phyloP scores from a whole-genome alignment of 768 basidiomycete species.

The Pleurotus ostreatus region DNA sequence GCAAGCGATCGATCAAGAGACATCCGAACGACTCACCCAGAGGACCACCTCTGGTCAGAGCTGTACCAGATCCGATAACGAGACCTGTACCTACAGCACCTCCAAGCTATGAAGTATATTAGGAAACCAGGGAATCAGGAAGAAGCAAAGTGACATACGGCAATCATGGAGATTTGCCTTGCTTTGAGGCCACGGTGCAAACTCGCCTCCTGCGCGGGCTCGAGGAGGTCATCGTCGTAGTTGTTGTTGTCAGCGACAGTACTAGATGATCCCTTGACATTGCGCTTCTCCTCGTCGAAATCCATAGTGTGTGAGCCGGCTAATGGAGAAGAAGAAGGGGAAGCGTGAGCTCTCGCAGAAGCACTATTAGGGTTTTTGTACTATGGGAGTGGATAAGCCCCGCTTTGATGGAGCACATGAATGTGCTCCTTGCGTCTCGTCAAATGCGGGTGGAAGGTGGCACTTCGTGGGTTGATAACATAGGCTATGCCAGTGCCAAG shows the following conservation, averaged over 20 bases:
- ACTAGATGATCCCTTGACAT: constrained; percentile 15
- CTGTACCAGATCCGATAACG: constrained; percentile 58
- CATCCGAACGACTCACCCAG: constrained; percentile 28
- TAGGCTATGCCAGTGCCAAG: not conserved
- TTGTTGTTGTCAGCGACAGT: constrained; percentile 16
- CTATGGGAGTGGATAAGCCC: not conserved
- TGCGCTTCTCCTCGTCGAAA: constrained; percentile 23
- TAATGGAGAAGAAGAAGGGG: constrained; percentile 4
- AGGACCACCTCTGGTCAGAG: constrained; percentile 51
- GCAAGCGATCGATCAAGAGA: not conserved
- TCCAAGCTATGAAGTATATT: constrained; percentile 28
- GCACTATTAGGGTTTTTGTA: not conserved
- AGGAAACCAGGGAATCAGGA: not conserved
- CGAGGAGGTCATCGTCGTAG: constrained; percentile 25
- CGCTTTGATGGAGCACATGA: constrained; percentile 3
- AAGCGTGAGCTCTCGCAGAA: not conserved
- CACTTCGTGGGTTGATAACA: not conserved
- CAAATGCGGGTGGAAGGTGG: not conserved
- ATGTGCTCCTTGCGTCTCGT: not conserved
- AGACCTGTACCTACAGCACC: constrained; percentile 53
- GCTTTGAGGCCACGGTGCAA: constrained; percentile 49
- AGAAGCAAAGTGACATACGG: constrained; percentile 23
- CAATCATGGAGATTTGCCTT: constrained; percentile 54
- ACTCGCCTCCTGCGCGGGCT: constrained; percentile 30
- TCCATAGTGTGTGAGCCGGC: constrained; percentile 15